phyloP scores from a whole-genome alignment of 495 filamentous ascomycete species.

The Podospora pseudoanserina region DNA sequence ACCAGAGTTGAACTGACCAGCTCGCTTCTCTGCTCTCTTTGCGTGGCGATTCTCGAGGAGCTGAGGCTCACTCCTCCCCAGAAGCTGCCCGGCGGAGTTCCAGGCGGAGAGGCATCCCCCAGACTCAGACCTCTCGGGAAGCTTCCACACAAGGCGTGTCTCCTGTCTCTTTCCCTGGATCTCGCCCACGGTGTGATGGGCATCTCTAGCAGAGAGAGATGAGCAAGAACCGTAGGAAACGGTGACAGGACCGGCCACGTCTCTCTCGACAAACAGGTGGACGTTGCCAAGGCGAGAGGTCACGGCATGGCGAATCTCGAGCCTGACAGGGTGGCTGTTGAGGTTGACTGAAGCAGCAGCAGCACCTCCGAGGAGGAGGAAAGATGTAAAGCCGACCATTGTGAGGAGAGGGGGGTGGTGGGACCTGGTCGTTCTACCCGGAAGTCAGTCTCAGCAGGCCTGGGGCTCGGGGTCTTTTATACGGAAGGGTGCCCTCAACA shows the following conservation, averaged over 20 bases:
- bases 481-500: not conserved
- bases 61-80: conserved; percentile 46
- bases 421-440: not conserved
- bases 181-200: conserved; percentile 35
- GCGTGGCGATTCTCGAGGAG: conserved; percentile 28
- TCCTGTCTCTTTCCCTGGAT: conserved; percentile 15
- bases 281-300: conserved; percentile 45
- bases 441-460: not conserved
- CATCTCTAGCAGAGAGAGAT: conserved; percentile 14
- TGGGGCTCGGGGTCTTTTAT: not conserved
- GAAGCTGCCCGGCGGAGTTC: conserved; percentile 33
- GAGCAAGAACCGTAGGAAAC: conserved; percentile 44
- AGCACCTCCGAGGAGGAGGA: conserved; percentile 17
- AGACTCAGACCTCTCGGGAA: conserved; percentile 42
- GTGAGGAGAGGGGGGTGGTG: conserved; percentile 3
- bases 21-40: conserved; percentile 28
- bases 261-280: conserved; percentile 33
- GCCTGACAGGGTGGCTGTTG: conserved; percentile 31
- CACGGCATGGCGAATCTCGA: conserved; percentile 36
- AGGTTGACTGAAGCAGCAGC: conserved; percentile 13
- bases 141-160: conserved; percentile 51
- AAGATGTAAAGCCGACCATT: conserved; percentile 10
- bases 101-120: conserved; percentile 55
- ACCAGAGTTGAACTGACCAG: conserved; percentile 15
- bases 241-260: conserved; percentile 30